These are phyloP conservation scores for Ophiognomonia clavigignenti-juglandacearum DNA, from an alignment of 2,329 filamentous ascomycete genomes.

Conservation along the genomic window DNA sequence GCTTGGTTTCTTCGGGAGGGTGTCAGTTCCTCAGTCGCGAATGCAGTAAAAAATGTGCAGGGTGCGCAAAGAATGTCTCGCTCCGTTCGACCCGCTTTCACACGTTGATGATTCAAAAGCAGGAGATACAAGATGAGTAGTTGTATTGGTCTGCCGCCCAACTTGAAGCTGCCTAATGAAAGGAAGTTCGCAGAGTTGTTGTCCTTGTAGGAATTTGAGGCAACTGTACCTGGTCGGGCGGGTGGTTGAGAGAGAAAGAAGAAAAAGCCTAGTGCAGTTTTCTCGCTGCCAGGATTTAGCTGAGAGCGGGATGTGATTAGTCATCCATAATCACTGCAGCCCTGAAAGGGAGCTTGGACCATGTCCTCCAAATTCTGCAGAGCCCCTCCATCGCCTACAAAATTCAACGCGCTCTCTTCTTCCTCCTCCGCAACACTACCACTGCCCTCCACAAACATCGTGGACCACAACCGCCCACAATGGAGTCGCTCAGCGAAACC, in stretches of 20 bases:
- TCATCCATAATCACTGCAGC: too few relatives aligned
- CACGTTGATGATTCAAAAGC: slow-evolving; percentile 70
- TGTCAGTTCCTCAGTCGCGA: too few relatives aligned
- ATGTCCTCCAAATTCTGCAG: slow-evolving; percentile 8
- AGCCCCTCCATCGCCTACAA: slow-evolving; percentile 6
- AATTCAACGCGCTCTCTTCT: slow-evolving; percentile 18
- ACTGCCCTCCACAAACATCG: background rate
- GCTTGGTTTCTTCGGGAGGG: too few relatives aligned
- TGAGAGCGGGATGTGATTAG: too few relatives aligned
- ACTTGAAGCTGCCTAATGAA: slow-evolving; percentile 51
- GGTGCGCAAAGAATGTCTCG: slow-evolving; percentile 64
- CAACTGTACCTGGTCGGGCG: slow-evolving; percentile 32
- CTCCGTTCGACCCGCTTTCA: slow-evolving; percentile 80
- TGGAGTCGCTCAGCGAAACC: slow-evolving; percentile 72
- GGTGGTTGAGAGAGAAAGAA: slow-evolving; percentile 26
- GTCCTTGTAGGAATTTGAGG: slow-evolving; percentile 25
- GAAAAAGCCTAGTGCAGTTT: background rate
- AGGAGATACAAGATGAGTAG: slow-evolving; percentile 75
- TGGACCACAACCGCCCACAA: slow-evolving; percentile 28
- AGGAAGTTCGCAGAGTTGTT: slow-evolving; percentile 34
- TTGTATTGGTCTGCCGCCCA: slow-evolving; percentile 59
- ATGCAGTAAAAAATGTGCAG: background rate
- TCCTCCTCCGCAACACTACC: slow-evolving; percentile 7
- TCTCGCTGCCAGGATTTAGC: slow-evolving; percentile 20
- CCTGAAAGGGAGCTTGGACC: slow-evolving; percentile 10